Evolutionary conservation across 148 eudicot species (phyloP), one percentile per base, ranked within the genome.

Genomic region (Diospyros lotus): DNA sequence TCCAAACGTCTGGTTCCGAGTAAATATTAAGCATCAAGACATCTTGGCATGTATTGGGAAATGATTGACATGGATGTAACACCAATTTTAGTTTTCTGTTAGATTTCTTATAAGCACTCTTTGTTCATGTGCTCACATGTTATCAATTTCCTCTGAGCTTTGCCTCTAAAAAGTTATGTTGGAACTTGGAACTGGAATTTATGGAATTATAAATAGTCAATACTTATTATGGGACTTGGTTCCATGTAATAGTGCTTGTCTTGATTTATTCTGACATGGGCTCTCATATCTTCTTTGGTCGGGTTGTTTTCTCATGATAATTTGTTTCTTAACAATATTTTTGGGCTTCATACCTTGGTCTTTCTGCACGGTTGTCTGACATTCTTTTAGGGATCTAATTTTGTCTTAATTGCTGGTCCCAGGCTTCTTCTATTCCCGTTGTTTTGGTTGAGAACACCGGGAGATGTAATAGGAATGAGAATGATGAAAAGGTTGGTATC

Each of bases 371-470:
- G 9, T 56, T 66, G 17, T 8, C 58, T 3, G 44, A 0, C 28
- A 0, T 28, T 28, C 28, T 28, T 28, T 28, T 28, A 28, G 28
- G 4, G 39, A 69, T 42, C 9, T 70, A 66, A 58, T 4, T 12
- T 28, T 28, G 28, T 28, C 28, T 28, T 28, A 28, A 28, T 28
- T 28, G n/a, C 50, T 85, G 73, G 59, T 86, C 18, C 45, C 77
- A 96, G 99, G 87, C 68, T 65, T 79, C 80, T 59, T 68, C 83
- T 66, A 81, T 91, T 73, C 98, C 99, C 67, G 89, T 96, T 69
- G 87, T 89, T 79, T 82, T 93, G 89, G 99, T 93, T 76, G 99
- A 96, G 89, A 96, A 96, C 87, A 96, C 93, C 78, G 98, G 98
- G 72, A 90, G 99, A 82, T 96, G 99, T 84, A 87, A 79, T 74